These are phyloP conservation scores for Fusarium nematophilum DNA, from an alignment of 2,329 filamentous ascomycete species.

Conservation along the genomic window DNA sequence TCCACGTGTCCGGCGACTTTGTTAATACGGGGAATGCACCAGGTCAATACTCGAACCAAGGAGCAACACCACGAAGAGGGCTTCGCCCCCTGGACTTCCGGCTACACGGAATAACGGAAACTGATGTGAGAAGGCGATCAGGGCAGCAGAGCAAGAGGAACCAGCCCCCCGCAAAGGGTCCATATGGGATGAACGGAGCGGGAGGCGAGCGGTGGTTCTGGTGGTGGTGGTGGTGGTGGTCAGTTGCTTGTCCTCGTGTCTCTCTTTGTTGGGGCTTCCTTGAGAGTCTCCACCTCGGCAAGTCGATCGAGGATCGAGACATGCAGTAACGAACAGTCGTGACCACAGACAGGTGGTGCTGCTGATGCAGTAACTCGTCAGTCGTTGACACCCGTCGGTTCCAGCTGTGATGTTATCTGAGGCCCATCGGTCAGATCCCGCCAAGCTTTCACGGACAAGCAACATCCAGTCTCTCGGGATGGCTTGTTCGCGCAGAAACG, in stretches of 20 bases:
- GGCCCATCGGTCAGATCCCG: conserved; percentile 24
- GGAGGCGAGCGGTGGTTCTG: conserved; percentile 11
- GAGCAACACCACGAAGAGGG: conserved; percentile 5
- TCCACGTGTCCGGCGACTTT: conserved; percentile 31
- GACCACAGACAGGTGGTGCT: not conserved
- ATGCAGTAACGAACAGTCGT: not conserved
- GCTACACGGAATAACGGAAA: not conserved
- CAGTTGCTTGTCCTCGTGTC: conserved; percentile 10
- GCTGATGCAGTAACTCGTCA: not conserved
- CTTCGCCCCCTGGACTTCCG: conserved; percentile 1
- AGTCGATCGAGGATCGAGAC: not conserved
- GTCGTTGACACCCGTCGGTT: not conserved
- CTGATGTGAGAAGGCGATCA: not conserved
- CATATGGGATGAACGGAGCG: not conserved
- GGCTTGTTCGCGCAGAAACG: conserved; percentile 8
- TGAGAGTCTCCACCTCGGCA: conserved; percentile 4
- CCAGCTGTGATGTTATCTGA: conserved; percentile 10
- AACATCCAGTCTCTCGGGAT: conserved; percentile 26
- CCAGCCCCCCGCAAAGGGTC: not conserved
- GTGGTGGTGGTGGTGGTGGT: conserved; percentile 13
- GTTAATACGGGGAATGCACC: conserved; percentile 10
- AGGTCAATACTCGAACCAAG: conserved; percentile 7
- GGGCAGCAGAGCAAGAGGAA: not conserved
- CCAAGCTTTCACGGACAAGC: conserved; percentile 5
- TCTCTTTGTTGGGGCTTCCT: not conserved